phyloP scores from a whole-genome alignment of 2,329 filamentous ascomycete species.

The Colletotrichum sp. region DNA sequence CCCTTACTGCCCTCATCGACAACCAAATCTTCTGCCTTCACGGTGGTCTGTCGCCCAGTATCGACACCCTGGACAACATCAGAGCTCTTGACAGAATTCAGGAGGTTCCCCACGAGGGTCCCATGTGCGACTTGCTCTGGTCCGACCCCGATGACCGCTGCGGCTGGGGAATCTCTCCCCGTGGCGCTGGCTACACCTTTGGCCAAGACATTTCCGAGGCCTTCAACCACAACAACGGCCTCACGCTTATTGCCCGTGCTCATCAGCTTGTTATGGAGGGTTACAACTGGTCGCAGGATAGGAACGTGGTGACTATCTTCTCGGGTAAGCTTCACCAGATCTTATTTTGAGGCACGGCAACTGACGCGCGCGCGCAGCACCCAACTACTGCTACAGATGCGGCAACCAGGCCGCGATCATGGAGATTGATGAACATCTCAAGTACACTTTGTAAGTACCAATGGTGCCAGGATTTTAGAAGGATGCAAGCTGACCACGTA shows the following conservation, averaged over 20 bases:
- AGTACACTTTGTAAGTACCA: slow-evolving; percentile 91
- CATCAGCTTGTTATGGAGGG: slow-evolving; percentile 99
- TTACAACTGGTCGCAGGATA: slow-evolving; percentile 99
- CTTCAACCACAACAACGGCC: slow-evolving; percentile 98
- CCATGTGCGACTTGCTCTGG: slow-evolving; percentile 98
- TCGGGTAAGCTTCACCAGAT: slow-evolving; percentile 66
- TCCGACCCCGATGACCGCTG: slow-evolving; percentile 97
- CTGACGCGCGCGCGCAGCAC: slow-evolving; percentile 53
- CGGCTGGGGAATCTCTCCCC: slow-evolving; percentile 94
- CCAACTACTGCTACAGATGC: slow-evolving; percentile 98
- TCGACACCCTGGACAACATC: slow-evolving; percentile 95
- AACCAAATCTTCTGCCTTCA: slow-evolving; percentile 99
- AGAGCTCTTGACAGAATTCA: slow-evolving; percentile 94
- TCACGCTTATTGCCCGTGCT: slow-evolving; percentile 93
- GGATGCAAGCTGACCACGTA: slow-evolving; percentile 28
- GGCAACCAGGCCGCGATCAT: slow-evolving; percentile 99
- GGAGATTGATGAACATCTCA: slow-evolving; percentile 99
- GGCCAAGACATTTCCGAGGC: slow-evolving; percentile 98
- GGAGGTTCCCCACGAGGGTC: slow-evolving; percentile 96
- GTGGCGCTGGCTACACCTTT: slow-evolving; percentile 94
- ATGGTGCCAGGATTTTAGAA: neutral
- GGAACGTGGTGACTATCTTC: slow-evolving; percentile 98
- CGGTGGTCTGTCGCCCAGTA: slow-evolving; percentile 94
- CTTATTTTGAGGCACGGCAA: slow-evolving; percentile 23
- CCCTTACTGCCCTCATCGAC: slow-evolving; percentile 95